Evolutionary conservation across 116 monocot genomes (phyloP), one percentile per base, ranked within the genome.

Genomic region (Thalassia testudinum): DNA sequence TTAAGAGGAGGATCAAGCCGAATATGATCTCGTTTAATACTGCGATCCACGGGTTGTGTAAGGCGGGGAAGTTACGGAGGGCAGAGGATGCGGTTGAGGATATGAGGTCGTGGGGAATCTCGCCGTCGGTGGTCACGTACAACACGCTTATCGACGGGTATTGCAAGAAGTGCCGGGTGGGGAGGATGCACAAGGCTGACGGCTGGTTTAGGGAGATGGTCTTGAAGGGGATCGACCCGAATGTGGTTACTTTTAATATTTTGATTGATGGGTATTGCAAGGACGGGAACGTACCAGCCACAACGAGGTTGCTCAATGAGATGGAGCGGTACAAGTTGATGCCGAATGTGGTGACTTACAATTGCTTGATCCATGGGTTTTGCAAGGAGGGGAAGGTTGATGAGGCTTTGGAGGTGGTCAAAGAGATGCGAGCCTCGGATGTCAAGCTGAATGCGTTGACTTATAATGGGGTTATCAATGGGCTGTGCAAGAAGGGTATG

Each of bases 241-340:
- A 81, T 64, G 76, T 75, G 43, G 72, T 88, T 42, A 88, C 88
- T 43, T 97, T 82, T 53, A 85, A 88, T 52, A 72, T 70, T 28
- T 43, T 97, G 57, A 82, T 97, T 18, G 76, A 88, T 55, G 95
- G 95, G 43, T 85, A 82, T 53, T 85, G 78, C 50, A 95, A 85
- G 60, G 85, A 97, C 43, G 75, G 60, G 37, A 88, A 82, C 22
- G 22, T 53, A 37, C 49, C 60, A 1, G 53, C 75, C 20, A 86
- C 83, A 3, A 27, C 73, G 56, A 82, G 68, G 62, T 47, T 92
- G 69, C 57, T 92, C 28, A 67, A 68, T 12, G 79, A 92, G 64
- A 80, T 86, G 83, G 86, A 75, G 65, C 61, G 51, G 63, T 69
- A 73, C 37, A 70, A 58, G 23, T 20, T 86, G 7, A 19, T 42